phyloP scores from a whole-genome alignment of 2,329 filamentous ascomycete genomes.

The Pyrenophora teres region DNA sequence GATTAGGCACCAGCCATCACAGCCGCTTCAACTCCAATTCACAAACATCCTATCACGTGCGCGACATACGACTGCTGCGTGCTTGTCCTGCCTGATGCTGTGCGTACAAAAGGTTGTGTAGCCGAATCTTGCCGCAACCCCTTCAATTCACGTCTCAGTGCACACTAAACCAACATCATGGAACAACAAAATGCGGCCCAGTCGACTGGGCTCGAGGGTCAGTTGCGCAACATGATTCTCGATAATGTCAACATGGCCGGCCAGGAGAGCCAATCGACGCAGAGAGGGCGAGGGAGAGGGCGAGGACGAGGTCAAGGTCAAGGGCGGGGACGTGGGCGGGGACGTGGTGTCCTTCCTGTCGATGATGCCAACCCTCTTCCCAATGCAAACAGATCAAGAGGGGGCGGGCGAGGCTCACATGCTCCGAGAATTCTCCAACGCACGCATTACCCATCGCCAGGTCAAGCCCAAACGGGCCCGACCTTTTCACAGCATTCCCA shows the following conservation, averaged over 20 bases:
- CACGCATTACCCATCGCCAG: conserved; percentile 7
- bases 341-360: conserved; percentile 20
- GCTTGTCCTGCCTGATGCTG: too few species aligned
- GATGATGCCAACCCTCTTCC: conserved; percentile 12
- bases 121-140: too few species aligned
- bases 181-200: conserved; percentile 15
- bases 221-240: conserved; percentile 64
- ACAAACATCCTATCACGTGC: too few species aligned
- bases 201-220: conserved; percentile 53
- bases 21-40: too few species aligned
- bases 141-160: too few species aligned
- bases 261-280: conserved; percentile 20
- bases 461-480: conserved; percentile 4
- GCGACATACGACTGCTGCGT: too few species aligned
- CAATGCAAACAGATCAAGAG: conserved; percentile 3
- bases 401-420: conserved; percentile 17
- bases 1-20: too few species aligned
- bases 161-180: conserved; percentile 22
- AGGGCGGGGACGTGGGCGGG: conserved; percentile 17
- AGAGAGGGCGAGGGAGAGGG: conserved; percentile 19
- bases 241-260: conserved; percentile 51
- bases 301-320: conserved; percentile 14
- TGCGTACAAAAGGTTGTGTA: too few species aligned
- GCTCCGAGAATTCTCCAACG: conserved; percentile 29
- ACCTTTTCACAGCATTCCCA: conserved; percentile 15